Evolutionary conservation across 805 yeast genomes (phyloP).

Genomic region (Brettanomyces naardenensis): DNA sequence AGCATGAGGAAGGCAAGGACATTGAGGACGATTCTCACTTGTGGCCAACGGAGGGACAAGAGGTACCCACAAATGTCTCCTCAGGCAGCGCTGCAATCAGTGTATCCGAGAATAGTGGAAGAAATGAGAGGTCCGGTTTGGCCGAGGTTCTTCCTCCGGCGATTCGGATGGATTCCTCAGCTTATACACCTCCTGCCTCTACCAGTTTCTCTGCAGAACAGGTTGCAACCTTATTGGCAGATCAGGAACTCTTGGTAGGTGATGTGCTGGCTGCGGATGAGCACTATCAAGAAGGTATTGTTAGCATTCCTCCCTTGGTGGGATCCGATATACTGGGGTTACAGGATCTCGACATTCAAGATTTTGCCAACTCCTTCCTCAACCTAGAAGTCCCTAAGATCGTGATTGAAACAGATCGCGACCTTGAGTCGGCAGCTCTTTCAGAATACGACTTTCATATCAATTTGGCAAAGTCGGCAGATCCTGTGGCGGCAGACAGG

Average conservation of each 20-base stretch:
- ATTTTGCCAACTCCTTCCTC: background rate
- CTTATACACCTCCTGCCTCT: background rate
- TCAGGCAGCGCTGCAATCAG: background rate
- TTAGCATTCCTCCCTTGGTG: background rate
- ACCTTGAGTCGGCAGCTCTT: background rate
- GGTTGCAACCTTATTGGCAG: conserved; percentile 8
- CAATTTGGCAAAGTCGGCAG: conserved; percentile 13
- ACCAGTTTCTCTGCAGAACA: background rate
- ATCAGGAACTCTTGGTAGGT: conserved; percentile 19
- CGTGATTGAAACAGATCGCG: too few relatives aligned
- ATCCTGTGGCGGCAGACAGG: conserved; percentile 10
- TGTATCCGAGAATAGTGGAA: background rate
- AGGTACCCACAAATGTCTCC: background rate
- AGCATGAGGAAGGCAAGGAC: background rate
- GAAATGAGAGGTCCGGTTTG: background rate
- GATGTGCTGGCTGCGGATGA: conserved; percentile 10
- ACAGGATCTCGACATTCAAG: background rate
- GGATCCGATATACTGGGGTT: background rate
- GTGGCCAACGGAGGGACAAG: background rate
- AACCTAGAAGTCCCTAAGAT: background rate
- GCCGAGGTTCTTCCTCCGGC: background rate
- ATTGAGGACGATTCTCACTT: background rate
- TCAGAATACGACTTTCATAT: conserved; percentile 14
- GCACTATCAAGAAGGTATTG: conserved; percentile 1
- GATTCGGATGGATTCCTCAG: background rate